Conservation (phyloP, 768 basidiomycete species). For the Phaeotremella fagi region DNA sequence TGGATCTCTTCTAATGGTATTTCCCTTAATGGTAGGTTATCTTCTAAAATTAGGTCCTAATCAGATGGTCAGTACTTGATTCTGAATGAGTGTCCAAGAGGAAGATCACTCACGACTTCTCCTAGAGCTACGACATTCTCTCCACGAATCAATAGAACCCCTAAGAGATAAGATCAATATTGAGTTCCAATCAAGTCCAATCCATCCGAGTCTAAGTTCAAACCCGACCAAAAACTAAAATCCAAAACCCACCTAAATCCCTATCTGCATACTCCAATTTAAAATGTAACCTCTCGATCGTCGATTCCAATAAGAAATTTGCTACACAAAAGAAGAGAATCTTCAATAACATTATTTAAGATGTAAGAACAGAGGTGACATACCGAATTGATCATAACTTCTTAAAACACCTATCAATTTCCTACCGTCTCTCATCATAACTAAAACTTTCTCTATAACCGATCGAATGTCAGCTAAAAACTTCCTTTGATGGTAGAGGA, state of each 20-base stretch:
- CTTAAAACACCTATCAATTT: slow-evolving; percentile 93
- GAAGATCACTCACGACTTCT: slow-evolving; percentile 72
- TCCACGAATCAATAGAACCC: slow-evolving; percentile 89
- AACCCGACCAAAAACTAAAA: not conserved
- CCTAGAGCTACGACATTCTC: slow-evolving; percentile 97
- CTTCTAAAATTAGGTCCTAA: slow-evolving; percentile 37
- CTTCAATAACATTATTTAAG: not conserved
- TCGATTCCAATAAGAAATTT: slow-evolving; percentile 94
- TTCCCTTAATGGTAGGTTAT: slow-evolving; percentile 28
- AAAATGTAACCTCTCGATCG: slow-evolving; percentile 90
- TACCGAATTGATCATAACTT: slow-evolving; percentile 98
- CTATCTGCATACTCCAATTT: slow-evolving; percentile 76
- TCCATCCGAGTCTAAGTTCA: not conserved
- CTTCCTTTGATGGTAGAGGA: slow-evolving; percentile 11
- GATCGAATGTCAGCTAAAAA: not conserved
- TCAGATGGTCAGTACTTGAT: not conserved
- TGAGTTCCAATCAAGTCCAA: slow-evolving; percentile 26
- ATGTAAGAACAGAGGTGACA: slow-evolving; percentile 30
- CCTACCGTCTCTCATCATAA: slow-evolving; percentile 89
- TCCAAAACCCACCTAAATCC: slow-evolving; percentile 25
- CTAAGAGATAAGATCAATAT: slow-evolving; percentile 54
- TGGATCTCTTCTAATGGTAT: slow-evolving; percentile 24
- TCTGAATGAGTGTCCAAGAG: slow-evolving; percentile 7
- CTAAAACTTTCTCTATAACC: slow-evolving; percentile 89
- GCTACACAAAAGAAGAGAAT: slow-evolving; percentile 54